Evolutionary conservation across 305 asterid genomes (phyloP).

Genomic region (Euphrasia arctica): DNA sequence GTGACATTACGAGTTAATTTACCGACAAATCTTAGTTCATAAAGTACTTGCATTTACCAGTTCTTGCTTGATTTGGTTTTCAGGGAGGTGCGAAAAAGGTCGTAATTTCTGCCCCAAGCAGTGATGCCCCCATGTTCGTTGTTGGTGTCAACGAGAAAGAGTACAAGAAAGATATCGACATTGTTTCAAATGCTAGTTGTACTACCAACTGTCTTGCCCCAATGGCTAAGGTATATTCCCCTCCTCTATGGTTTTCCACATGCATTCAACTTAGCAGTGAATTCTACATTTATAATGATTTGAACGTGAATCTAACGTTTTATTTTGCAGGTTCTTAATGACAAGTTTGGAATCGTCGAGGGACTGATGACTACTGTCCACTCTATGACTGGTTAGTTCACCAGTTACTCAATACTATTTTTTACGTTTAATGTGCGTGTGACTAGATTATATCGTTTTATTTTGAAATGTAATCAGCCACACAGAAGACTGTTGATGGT

Average conservation of each 20-base stretch:
- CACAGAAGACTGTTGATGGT: constrained; percentile 78
- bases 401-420: not conserved
- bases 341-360: constrained; percentile 62
- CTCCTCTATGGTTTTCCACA: not conserved
- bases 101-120: constrained; percentile 70
- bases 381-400: constrained; percentile 53
- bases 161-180: constrained; percentile 49
- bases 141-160: constrained; percentile 75
- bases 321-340: constrained; percentile 51
- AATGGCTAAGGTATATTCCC: constrained; percentile 57
- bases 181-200: constrained; percentile 80
- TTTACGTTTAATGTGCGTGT: not conserved
- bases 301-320: not conserved
- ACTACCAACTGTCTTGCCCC: constrained; percentile 85
- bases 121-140: constrained; percentile 76
- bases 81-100: constrained; percentile 86
- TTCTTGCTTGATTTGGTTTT: not conserved
- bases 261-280: not conserved
- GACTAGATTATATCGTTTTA: not conserved
- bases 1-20: no score
- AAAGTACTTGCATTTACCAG: not conserved
- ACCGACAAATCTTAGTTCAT: not conserved
- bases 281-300: no score
- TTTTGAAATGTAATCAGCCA: constrained; percentile 38
- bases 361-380: constrained; percentile 78